Base-by-base conservation (phyloP, 768 basidiomycete genomes). In the Panellus pusillus region DNA sequence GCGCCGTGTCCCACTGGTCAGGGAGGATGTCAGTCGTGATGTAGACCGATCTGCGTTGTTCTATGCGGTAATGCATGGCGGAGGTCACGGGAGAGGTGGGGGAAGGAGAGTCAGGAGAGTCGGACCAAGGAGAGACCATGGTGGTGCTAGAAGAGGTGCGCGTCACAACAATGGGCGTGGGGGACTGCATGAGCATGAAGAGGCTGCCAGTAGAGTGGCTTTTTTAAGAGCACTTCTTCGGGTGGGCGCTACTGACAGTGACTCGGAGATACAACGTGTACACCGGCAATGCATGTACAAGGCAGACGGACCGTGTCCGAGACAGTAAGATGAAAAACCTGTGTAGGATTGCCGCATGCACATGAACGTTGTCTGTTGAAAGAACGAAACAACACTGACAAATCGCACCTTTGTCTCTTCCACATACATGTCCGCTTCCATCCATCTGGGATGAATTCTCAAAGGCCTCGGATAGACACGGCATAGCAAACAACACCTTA, bases 21-120 rank as follows among this genome's bases (percentile, higher is more conserved):
- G 75, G 77, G 24, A 72, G 69, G 29, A 71, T 65, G 57, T 78
- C 76, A 14, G 75, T 75, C 15, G 74, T 70, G 15, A 79, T 70
- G 57, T 75, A 77, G 39, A 79, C 66, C 6, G 78, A 79, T 44
- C 73, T 73, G 15, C 76, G 71, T 57, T 79, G 75, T 58, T 78
- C 78, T 52, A 79, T 76, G 40, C 77, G 76, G 60, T 77, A 78
- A 50, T 69, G 71, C 37, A 75, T 66, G 2, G 72, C 61, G n/a
- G 61, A 53, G 20, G 67, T 61, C 11, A 66, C 57, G 36, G 61
- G 52, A 39, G 60, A 61, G 20, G 58, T 55, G 15, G 58, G 63
- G 9, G 61, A 60, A 12, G 49, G 43, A 49, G 51, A 51, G 31
- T 55, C 46, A 12, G 52, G 54, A 47, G 58, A 53, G 44, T 57